Evolutionary conservation across 306 rosid species (phyloP), one percentile per base, ranked within the genome.

Genomic region (Medicago ruthenica): DNA sequence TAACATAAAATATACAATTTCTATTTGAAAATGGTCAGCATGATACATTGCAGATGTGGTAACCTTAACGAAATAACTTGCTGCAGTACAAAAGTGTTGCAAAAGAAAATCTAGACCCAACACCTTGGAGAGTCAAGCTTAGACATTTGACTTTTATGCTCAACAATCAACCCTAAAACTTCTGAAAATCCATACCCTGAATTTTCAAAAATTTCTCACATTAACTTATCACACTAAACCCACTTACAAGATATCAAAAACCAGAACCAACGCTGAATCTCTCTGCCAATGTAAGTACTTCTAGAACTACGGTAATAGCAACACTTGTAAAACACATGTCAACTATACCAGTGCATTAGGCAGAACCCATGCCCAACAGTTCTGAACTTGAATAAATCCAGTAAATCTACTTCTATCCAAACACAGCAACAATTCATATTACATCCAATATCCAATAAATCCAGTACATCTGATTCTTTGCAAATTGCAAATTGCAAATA

Each of bases 161-260:
- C 48, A 57, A 36, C 18, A 3, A 63, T 75, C 36, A 68, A 58
- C 27, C 80, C 58, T 47, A 47, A 18, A 67, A 74, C 63, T 58
- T 40, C 9, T 17, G 24, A 70, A 27, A 42, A 80, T 24, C 57
- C 57, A 58, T 50, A 21, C 16, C 13, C 70, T 57, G 17, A 37
- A 36, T 45, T 77, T 54, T 55, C 51, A 72, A 72, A 65, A 57
- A 54, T 63, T 48, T 67, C 68, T 24, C 65, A 12, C 31, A 18
- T 37, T 51, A 75, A 62, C 34, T 34, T 65, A 10, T 74, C 74
- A 51, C 4, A 81, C 59, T 22, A 51, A 63, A 45, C 73, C 60
- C 73, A 76, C 67, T 44, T 42, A 63, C 67, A 62, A 60, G 50
- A 42, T 61, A 6, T 36, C 79, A 58, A 65, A 82, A 45, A 45